phyloP scores from a whole-genome alignment of 2,329 filamentous ascomycete species.

The Aspergillus fumigatiaffinis region DNA sequence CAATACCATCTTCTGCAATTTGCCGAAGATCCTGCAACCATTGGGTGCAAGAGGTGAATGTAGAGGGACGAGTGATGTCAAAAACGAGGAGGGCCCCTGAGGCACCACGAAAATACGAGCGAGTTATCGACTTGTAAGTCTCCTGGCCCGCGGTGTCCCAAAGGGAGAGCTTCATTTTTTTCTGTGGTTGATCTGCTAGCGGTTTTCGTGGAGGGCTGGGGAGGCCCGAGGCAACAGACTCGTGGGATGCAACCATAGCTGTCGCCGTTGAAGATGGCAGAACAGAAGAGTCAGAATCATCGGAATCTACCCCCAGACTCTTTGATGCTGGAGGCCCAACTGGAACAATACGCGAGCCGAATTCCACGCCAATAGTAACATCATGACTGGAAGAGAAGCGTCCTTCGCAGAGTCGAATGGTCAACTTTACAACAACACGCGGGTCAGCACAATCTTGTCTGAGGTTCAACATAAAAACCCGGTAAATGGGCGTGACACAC shows the following conservation, averaged over 20 bases:
- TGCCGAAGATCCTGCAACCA: constrained; percentile 93
- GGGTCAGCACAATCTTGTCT: constrained; percentile 6
- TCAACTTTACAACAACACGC: constrained; percentile 56
- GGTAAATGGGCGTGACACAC: constrained; percentile 17
- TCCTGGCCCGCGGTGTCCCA: constrained; percentile 98
- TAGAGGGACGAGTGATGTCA: constrained; percentile 81
- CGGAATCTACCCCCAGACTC: constrained; percentile 51
- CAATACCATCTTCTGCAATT: constrained; percentile 93
- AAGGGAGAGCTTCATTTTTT: constrained; percentile 88
- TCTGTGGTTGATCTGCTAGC: constrained; percentile 43
- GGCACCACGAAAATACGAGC: constrained; percentile 86
- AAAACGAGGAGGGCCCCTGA: constrained; percentile 82
- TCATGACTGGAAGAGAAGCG: constrained; percentile 93
- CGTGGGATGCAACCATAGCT: constrained; percentile 10
- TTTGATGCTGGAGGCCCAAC: constrained; percentile 76
- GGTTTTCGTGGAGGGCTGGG: constrained; percentile 35
- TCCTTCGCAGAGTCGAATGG: constrained; percentile 92
- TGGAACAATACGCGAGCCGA: constrained; percentile 86
- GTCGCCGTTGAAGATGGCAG: constrained; percentile 6
- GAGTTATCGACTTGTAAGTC: constrained; percentile 93
- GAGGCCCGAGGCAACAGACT: constrained; percentile 23
- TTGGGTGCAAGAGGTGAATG: constrained; percentile 82
- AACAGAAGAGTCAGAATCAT: constrained; percentile 11
- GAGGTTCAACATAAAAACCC: not conserved
- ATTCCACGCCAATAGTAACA: constrained; percentile 95